Base-by-base conservation (phyloP, 257 asterid species). In the Solanum pinnatisectum region DNA sequence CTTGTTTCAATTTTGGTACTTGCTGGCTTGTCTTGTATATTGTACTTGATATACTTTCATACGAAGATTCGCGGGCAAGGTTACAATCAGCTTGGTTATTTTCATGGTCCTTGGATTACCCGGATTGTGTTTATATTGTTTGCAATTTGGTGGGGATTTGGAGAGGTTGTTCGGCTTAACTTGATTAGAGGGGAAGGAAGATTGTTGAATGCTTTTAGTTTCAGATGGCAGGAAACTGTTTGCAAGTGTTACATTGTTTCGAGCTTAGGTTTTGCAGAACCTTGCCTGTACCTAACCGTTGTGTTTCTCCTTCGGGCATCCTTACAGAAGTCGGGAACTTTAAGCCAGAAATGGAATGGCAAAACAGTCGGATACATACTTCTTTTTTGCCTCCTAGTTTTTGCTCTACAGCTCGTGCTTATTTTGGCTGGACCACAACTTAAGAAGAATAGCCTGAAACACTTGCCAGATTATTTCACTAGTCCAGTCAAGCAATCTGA, bases 221-320 rank as follows among this genome's bases (percentile, higher is more conserved):
- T 90, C 77, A 88, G 88, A 95, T 94, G 96, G 97, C 98, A 95
- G 93, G 98, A 94, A 91, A 90, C 88, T 30, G 40, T 94, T 70
- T 96, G 99, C 98, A 95, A 94, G 90, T 89, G 92, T 90, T 96
- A 95, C 95, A 91, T 96, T 12, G 93, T 96, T 18, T 94, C 98
- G 23, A 96, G 92, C 93, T 92, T 96, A 36, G 99, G 99, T 88
- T 93, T 96, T 87, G 91, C 98, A 65, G 99, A 96, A 88, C 99
- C 98, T 49, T 94, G 96, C 90, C 84, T 96, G 85, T 93, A 92
- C 90, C 98, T 96, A 91, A 91, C 94, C 83, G 93, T 95, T 35
- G 87, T 91, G 32, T 91, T 96, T 88, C 99, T 96, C 81, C 96
- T 96, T 11, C 98, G 95, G 37, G 96, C 97, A 52, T 94, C 98